Conservation (phyloP, 2,329 filamentous ascomycete genomes). For the Metarhizium robertsii region DNA sequence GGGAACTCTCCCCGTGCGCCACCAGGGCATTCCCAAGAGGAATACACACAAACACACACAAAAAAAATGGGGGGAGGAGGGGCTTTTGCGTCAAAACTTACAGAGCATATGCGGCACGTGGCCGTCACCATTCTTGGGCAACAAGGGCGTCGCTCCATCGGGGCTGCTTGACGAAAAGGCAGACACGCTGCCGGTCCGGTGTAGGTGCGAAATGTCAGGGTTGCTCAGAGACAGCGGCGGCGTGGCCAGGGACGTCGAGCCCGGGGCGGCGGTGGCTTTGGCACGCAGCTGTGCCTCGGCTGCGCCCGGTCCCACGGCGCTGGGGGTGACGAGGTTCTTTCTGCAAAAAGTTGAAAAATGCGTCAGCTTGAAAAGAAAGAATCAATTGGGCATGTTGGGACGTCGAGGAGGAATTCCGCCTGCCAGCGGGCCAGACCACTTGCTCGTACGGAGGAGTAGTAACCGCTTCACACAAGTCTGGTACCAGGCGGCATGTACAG, state of each 20-base stretch:
- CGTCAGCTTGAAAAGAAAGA: neutral
- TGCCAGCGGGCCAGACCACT: neutral
- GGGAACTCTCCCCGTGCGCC: neutral
- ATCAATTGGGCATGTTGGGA: neutral
- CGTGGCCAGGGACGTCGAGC: constrained; percentile 2
- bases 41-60: neutral
- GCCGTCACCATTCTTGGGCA: constrained; percentile 20
- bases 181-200: constrained; percentile 27
- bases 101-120: constrained; percentile 39
- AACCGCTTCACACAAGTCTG: too few species aligned
- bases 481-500: neutral
- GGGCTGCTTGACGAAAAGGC: constrained; percentile 17
- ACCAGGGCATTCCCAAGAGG: neutral
- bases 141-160: neutral
- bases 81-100: constrained; percentile 23
- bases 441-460: too few species aligned
- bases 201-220: constrained; percentile 21
- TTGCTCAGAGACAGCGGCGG: constrained; percentile 9
- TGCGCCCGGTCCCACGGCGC: constrained; percentile 23
- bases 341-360: constrained; percentile 19
- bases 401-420: too few species aligned
- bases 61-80: neutral
- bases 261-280: constrained; percentile 5
- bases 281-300: constrained; percentile 29
- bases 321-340: constrained; percentile 33